Evolutionary conservation across 192 early-diverging fungal species (phyloP).

Genomic region (Backusella liffmaniae): DNA sequence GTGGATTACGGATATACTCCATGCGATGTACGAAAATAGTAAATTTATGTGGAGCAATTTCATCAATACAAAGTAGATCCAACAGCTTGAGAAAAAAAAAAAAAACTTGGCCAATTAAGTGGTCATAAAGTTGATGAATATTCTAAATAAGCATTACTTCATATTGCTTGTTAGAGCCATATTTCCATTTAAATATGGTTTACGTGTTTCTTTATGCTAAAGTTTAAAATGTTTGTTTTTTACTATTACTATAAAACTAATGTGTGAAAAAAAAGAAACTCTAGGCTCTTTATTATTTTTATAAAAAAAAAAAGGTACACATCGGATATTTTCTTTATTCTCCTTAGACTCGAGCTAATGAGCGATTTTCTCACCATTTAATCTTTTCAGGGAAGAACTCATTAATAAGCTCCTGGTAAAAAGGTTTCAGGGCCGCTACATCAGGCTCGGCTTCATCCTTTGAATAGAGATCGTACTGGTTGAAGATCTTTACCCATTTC

Average conservation of each 20-base stretch:
- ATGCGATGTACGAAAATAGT: too few relatives aligned
- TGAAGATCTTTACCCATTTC: conserved; percentile 46
- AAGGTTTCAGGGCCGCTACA: conserved; percentile 36
- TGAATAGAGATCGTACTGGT: conserved; percentile 56
- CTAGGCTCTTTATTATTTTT: neutral
- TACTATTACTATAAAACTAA: too few relatives aligned
- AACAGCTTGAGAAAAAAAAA: too few relatives aligned
- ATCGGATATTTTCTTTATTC: conserved; percentile 1
- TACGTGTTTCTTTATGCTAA: neutral
- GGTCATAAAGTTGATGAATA: too few relatives aligned
- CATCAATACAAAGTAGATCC: too few relatives aligned
- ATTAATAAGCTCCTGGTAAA: conserved; percentile 43
- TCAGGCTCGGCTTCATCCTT: conserved; percentile 43
- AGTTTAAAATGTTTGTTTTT: neutral
- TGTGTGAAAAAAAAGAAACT: neutral
- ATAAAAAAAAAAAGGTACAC: neutral
- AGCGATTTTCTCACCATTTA: conserved; percentile 36
- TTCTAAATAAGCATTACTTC: too few relatives aligned
- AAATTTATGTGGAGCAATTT: too few relatives aligned
- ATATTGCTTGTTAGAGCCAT: too few relatives aligned
- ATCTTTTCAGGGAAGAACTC: conserved; percentile 47
- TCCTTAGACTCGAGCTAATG: neutral
- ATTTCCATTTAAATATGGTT: too few relatives aligned
- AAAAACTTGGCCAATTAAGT: too few relatives aligned
- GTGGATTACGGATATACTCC: too few relatives aligned